Percentiles rank a stretch among this genome's conserved stretches.
phyloP scores from a whole-genome alignment of 1,284 basidiomycete genomes.

The Trichosporon sp. region DNA sequence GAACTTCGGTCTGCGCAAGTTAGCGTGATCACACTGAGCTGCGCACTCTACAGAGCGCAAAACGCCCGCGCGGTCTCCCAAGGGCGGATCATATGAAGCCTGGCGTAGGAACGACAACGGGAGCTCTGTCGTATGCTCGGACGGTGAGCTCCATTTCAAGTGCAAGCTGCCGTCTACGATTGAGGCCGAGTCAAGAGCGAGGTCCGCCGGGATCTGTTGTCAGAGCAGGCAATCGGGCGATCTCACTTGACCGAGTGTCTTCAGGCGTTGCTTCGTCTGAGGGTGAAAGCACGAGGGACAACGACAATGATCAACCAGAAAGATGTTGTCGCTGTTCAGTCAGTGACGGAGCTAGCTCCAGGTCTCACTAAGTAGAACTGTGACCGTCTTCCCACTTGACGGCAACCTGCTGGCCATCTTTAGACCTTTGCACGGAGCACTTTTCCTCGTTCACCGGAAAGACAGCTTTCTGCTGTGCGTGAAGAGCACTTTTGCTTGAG shows the following conservation, averaged over 20 bases:
- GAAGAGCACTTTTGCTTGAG: background rate
- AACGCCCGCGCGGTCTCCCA: conserved; percentile 18
- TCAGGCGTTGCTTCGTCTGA: conserved; percentile 83
- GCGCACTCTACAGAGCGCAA: background rate
- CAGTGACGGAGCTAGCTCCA: background rate
- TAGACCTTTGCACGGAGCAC: background rate
- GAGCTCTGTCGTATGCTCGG: conserved; percentile 71
- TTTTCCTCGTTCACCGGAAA: background rate
- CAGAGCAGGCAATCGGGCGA: background rate
- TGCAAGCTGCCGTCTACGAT: conserved; percentile 32
- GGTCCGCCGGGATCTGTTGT: conserved; percentile 70
- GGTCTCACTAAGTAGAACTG: background rate
- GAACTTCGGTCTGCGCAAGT: conserved; percentile 64
- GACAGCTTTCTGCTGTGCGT: background rate
- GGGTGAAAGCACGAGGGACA: conserved; percentile 86
- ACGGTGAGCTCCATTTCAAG: conserved; percentile 59
- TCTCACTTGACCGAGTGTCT: conserved; percentile 78
- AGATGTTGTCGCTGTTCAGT: conserved; percentile 66
- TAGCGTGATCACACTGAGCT: background rate
- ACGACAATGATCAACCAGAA: conserved; percentile 83
- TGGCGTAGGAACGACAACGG: conserved; percentile 60
- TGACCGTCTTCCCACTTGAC: background rate
- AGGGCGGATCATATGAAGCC: conserved; percentile 37
- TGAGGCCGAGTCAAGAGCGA: conserved; percentile 55
- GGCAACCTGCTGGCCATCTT: background rate